Base-by-base conservation (phyloP, 164 flowering plant species). In the Liquidambar formosana region DNA sequence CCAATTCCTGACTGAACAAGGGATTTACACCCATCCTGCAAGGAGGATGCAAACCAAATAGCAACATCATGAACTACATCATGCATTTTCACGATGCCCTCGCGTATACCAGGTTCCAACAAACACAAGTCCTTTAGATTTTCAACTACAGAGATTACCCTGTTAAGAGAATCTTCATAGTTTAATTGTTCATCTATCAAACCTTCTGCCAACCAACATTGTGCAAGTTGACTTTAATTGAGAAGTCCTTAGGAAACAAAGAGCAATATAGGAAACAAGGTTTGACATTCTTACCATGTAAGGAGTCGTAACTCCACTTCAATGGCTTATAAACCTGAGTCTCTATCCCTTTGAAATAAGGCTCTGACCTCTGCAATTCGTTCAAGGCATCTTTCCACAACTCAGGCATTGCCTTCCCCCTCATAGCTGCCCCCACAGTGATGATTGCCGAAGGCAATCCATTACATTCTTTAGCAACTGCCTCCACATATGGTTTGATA, bases 51-150 rank as follows among this genome's bases (percentile, higher is more conserved):
- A 27, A 65, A 49, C 68, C 68, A 65, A 16, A 65, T 65, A 19
- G 57, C 57, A 28, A 65, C 58, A 65, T 65, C 68, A 10, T 58
- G 68, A 27, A 65, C 46, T 12, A 65, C 68, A 51, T 65, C 68
- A 65, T 65, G 68, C 68, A 65, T 65, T 19, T 52, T 51, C 45
- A 65, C 68, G 8, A 58, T 49, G 11, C 26, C 68, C 15, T 8
- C 57, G 3, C n/a, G 15, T 8, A 5, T 44, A 28, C 68, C 68
- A n/a, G 4, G 15, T 33, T 65, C 68, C 45, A 65, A 65, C 58
- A 65, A 14, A 19, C 68, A 65, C 27, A 9, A 26, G 12, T 51
- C 57, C 16, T 28, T 65, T 1, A 65, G 68, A 10, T 27, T 28
- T 28, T 65, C 68, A 18, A 51, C 28, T 22, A 51, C 18, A 51